These are phyloP conservation scores for Chrysanthemum lavandulifolium DNA, from an alignment of 129 eudicot species.

Conservation along the genomic window DNA sequence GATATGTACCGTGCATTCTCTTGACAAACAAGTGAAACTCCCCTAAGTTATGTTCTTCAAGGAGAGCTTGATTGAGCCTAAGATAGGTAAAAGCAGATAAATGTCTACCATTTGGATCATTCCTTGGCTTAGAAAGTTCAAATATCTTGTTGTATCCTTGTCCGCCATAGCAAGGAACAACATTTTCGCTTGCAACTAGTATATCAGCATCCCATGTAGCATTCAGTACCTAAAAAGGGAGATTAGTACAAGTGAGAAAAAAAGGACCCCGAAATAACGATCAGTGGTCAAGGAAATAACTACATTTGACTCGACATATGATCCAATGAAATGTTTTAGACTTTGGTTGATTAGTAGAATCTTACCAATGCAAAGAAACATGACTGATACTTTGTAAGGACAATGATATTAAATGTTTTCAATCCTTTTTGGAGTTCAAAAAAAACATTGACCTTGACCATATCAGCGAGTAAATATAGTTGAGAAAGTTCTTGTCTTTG, in stretches of 20 bases:
- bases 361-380: too few relatives aligned
- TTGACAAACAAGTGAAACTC: conserved; percentile 86
- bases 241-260: not conserved
- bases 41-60: conserved; percentile 63
- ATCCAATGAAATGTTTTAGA: too few relatives aligned
- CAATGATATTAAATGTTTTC: too few relatives aligned
- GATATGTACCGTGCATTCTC: conserved; percentile 84
- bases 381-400: too few relatives aligned
- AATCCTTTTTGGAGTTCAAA: too few relatives aligned
- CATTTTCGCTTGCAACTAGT: conserved; percentile 60
- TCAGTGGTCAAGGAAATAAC: too few relatives aligned
- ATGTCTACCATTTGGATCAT: conserved; percentile 81
- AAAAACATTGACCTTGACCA: too few relatives aligned
- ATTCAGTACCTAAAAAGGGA: conserved; percentile 58
- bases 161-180: conserved; percentile 58
- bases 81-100: conserved; percentile 63
- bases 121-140: conserved; percentile 77
- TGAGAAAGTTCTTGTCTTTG: too few relatives aligned
- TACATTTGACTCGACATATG: too few relatives aligned
- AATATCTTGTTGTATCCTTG: conserved; percentile 59
- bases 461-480: too few relatives aligned
- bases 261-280: not conserved
- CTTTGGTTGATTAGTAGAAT: too few relatives aligned
- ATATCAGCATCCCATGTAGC: conserved; percentile 83
- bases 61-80: conserved; percentile 57